These are phyloP conservation scores for Rutidosis leptorrhynchoides DNA, from an alignment of 129 eudicot genomes.

Conservation along the genomic window DNA sequence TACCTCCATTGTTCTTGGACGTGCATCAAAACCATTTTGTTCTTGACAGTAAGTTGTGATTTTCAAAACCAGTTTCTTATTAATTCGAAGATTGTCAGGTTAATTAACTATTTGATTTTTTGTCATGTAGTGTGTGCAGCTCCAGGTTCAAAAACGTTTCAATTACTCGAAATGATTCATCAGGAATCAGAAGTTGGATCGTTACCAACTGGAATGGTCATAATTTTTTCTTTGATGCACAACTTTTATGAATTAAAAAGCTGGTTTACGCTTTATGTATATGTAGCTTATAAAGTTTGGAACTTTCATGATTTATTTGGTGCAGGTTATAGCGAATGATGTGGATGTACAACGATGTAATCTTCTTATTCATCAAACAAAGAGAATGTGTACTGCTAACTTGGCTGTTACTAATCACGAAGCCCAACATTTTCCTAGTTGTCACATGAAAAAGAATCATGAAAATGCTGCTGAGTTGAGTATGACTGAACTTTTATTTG, in stretches of 20 bases:
- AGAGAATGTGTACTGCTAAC: constrained; percentile 97
- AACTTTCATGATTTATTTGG: constrained; percentile 22
- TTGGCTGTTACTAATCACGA: constrained; percentile 95
- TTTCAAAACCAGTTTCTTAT: neutral
- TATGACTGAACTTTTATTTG: constrained; percentile 76
- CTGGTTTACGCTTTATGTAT: neutral
- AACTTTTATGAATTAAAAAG: neutral
- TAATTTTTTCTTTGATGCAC: constrained; percentile 15
- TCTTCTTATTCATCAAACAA: constrained; percentile 98
- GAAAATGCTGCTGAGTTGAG: constrained; percentile 36
- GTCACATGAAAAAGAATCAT: constrained; percentile 54
- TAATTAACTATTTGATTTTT: constrained; percentile 23
- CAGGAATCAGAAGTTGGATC: constrained; percentile 49
- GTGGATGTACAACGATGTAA: constrained; percentile 95
- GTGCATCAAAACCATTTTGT: constrained; percentile 85
- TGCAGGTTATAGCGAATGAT: constrained; percentile 92
- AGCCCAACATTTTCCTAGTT: constrained; percentile 95
- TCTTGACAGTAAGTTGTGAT: constrained; percentile 82
- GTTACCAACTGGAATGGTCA: constrained; percentile 90
- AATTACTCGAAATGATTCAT: constrained; percentile 91
- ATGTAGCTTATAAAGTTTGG: neutral
- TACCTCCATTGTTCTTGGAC: constrained; percentile 90
- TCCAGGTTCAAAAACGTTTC: constrained; percentile 98
- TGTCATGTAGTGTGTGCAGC: constrained; percentile 92
- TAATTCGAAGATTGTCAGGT: neutral